These are phyloP conservation scores for Letharia lupina DNA, from an alignment of 495 filamentous ascomycete species.

Conservation along the genomic window DNA sequence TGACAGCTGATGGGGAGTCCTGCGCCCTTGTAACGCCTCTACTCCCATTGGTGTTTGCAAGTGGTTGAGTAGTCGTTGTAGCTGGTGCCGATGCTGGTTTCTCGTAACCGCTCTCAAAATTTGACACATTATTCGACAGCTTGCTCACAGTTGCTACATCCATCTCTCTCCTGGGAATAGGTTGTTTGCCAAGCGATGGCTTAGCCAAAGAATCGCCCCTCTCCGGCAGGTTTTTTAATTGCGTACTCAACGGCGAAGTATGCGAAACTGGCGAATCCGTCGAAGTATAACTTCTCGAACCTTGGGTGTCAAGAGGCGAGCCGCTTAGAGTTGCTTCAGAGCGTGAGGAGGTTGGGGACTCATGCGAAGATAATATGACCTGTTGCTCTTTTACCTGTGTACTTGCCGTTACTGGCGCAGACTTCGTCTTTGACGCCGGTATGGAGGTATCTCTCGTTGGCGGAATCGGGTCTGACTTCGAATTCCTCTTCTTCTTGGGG, in stretches of 20 bases:
- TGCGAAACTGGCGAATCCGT: constrained; percentile 29
- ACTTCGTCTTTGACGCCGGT: constrained; percentile 30
- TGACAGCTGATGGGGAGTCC: constrained; percentile 31
- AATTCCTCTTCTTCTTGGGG: constrained; percentile 59
- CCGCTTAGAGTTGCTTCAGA: constrained; percentile 25
- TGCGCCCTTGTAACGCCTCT: constrained; percentile 27
- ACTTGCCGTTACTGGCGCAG: constrained; percentile 24
- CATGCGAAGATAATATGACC: constrained; percentile 25
- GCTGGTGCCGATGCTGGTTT: constrained; percentile 25
- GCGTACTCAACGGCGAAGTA: constrained; percentile 21
- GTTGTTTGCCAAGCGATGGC: constrained; percentile 12
- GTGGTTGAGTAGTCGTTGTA: constrained; percentile 17
- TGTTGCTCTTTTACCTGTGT: constrained; percentile 29
- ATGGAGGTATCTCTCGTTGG: constrained; percentile 32
- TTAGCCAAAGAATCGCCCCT: constrained; percentile 51
- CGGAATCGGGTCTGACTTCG: constrained; percentile 43
- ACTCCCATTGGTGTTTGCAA: constrained; percentile 20
- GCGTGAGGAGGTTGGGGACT: constrained; percentile 23
- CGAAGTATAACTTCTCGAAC: constrained; percentile 34
- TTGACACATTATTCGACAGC: constrained; percentile 14
- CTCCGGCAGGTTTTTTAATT: constrained; percentile 38
- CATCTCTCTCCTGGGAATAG: constrained; percentile 14
- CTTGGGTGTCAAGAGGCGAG: constrained; percentile 34
- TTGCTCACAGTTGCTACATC: constrained; percentile 18
- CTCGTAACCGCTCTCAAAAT: constrained; percentile 12